These are phyloP conservation scores for Colletotrichum sp. DNA, from an alignment of 2,329 filamentous ascomycete genomes.

Conservation along the genomic window DNA sequence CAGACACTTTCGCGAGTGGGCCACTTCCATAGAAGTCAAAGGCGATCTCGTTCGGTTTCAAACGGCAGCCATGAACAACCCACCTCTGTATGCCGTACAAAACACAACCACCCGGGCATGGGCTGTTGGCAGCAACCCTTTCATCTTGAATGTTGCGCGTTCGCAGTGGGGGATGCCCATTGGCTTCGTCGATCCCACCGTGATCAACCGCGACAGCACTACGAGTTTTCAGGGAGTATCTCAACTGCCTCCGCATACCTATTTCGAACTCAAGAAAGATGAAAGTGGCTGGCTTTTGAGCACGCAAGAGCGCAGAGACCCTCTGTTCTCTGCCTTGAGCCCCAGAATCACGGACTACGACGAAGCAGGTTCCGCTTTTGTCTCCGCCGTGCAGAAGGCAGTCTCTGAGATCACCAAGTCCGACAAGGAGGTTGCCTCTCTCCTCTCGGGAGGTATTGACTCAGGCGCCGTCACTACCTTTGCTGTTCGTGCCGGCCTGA, in stretches of 20 bases:
- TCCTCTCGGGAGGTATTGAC: neutral
- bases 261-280: neutral
- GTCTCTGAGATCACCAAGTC: neutral
- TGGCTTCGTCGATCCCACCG: neutral
- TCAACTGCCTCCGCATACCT: neutral
- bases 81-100: neutral
- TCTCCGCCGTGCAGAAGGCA: neutral
- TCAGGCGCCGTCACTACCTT: neutral
- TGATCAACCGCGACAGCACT: neutral
- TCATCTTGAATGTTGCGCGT: neutral
- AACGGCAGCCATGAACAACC: neutral
- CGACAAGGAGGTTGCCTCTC: neutral
- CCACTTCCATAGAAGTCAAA: neutral
- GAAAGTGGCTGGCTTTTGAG: neutral
- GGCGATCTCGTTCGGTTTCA: neutral
- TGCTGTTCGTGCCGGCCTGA: neutral
- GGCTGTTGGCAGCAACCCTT: neutral
- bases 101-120: neutral
- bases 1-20: neutral
- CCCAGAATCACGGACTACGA: neutral
- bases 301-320: neutral
- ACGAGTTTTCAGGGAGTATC: neutral
- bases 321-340: neutral
- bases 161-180: neutral
- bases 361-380: neutral